Evolutionary conservation across 345 rosid species (phyloP), one percentile per base, ranked within the genome.

Genomic region (Draba incana): DNA sequence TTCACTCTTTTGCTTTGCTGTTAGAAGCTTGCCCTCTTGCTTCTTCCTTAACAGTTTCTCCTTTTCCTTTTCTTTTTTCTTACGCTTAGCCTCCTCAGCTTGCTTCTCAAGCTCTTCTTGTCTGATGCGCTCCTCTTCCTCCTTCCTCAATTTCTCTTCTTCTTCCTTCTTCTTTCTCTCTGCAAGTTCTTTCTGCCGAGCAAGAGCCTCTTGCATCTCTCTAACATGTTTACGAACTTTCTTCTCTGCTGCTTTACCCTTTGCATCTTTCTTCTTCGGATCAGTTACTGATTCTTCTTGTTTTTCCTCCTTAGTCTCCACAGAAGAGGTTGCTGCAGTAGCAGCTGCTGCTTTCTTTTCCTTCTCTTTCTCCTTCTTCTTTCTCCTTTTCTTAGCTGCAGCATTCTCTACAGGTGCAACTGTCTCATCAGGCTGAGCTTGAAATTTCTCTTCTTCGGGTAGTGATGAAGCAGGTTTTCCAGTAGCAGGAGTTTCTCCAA

Each of bases 161-260:
- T 87, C 90, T 80, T 94, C 99, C 80, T 79, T 84, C 66, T 83
- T 88, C 75, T 81, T 87, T 77, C 82, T 85, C 71, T 89, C 98
- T 68, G 86, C 96, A 0, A 85, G 74, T 80, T 91, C 99, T 70
- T 89, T 81, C 71, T 91, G 76, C 75, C 90, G 85, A 37, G 88
- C 90, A 73, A 94, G 81, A 25, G 84, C 87, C 81, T 94, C 99
- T 80, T 91, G 97, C 95, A 84, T 94, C 86, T 89, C 96, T 76
- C 96, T 87, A 39, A 94, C 96, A 80, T 87, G 95, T 81, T 89
- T 94, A 7, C 97, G 88, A 69, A 91, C 11, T 77, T 88, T 94
- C 83, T 92, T 92, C 48, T 89, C 98, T 5, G 88, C 82, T 64
- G 84, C 90, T 84, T 91, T 89, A 77, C 84, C 71, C 76, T 87